Evolutionary conservation across 2,329 filamentous ascomycete species (phyloP), one percentile per base, ranked within the genome.

Genomic region (Colletotrichum spaethianum): DNA sequence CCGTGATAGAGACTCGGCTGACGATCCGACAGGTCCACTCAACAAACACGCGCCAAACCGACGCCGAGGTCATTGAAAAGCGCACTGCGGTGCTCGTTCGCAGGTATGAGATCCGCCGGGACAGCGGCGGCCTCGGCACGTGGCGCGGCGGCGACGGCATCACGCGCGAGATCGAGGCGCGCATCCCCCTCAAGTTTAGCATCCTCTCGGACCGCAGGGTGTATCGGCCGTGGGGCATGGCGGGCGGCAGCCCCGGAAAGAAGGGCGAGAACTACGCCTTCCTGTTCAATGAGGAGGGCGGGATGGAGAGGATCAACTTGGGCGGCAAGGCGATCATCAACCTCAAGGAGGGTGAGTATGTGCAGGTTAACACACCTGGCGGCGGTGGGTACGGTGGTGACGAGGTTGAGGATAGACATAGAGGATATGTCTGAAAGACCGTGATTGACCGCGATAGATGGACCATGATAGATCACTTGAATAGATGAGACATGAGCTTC

Each of bases 141-240:
- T 80, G 76, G 74, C 72, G 63, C 7, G 82, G 81, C 5, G 82
- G 82, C 2, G 75, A 83, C 26, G 81, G 82, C 6, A 77, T 79
- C 28, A 75, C 78, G 2, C 75, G 82, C 1, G 82, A 83, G 62
- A 78, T 83, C 9, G 79, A 84, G 74, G 80, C 80, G 4, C 74
- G 78, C 0, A 73, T 77, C 1, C 78, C 78, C 11, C 68, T 83
- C 18, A 77, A 79, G 71, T 80, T 78, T 2, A 79, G 78, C 31
- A 80, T 84, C 38, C 74, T 84, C 16, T 82, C 78, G 16, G 82
- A 83, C 18, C 74, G 82, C 0, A 74, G 82, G 0, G 80, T 81
- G 3, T 79, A 79, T 59, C 70, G 74, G 4, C 80, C 82, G 0
- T 83, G 80, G 28, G 82, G 81, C 4, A 79, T 82, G 78, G 74